These are phyloP conservation scores for Lasiosphaeria miniovina DNA, from an alignment of 495 filamentous ascomycete genomes.

Conservation along the genomic window DNA sequence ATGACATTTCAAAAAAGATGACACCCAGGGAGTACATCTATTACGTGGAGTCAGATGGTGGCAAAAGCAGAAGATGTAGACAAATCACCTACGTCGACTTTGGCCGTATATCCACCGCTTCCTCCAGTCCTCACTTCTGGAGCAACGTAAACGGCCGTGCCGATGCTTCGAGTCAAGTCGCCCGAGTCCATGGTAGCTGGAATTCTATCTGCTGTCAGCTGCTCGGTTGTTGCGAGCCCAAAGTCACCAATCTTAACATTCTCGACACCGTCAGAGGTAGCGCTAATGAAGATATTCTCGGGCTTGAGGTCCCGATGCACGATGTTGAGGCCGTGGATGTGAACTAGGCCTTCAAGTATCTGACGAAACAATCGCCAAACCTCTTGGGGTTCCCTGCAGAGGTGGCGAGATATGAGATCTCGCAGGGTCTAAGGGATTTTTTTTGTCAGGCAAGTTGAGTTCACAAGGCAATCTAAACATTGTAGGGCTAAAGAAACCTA, in stretches of 20 bases:
- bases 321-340: constrained; percentile 88
- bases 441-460: constrained; percentile 8
- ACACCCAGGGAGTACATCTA: constrained; percentile 96
- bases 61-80: background rate
- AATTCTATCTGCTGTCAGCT: constrained; percentile 65
- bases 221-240: constrained; percentile 86
- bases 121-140: constrained; percentile 79
- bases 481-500: constrained; percentile 36
- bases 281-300: constrained; percentile 87
- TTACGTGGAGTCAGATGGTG: too few species aligned
- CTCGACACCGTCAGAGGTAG: constrained; percentile 63
- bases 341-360: constrained; percentile 82
- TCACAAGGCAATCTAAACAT: background rate
- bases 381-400: constrained; percentile 70
- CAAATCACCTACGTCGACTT: constrained; percentile 71
- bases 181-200: constrained; percentile 49
- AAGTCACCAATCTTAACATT: constrained; percentile 97
- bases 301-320: constrained; percentile 98
- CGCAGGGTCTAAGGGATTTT: constrained; percentile 63
- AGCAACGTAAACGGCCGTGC: constrained; percentile 93
- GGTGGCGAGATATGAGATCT: constrained; percentile 77
- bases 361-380: constrained; percentile 89
- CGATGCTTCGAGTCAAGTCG: constrained; percentile 77
- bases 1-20: constrained; percentile 98
- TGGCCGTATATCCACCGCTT: constrained; percentile 77